Evolutionary conservation across 176 grass and related monocot genomes (phyloP), one percentile per base, ranked within the genome.

Genomic region (Triticum monococcum): DNA sequence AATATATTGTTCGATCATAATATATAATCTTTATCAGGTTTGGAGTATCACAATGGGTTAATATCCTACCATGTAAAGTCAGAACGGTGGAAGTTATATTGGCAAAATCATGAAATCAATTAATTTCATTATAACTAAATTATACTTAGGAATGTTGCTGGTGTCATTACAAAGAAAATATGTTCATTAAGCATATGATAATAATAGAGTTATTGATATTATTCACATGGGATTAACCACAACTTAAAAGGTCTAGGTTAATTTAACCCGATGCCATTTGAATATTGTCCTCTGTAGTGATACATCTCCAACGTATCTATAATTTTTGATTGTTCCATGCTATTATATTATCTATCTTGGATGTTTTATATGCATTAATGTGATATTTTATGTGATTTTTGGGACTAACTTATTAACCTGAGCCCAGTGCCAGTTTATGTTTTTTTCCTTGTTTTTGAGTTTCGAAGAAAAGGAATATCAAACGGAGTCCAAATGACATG

Each of bases 221-320:
- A 14, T 48, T 46, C 7, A 40, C 23, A 74, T 74, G 40, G 45
- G 71, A 38, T 33, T n/a, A 28, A 17, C 45, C 12, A 48, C 12
- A 68, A 9, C 68, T 37, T 16, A 40, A 28, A 83, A 78, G 5
- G 1, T 68, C 33, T 61, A 31, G 11, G 62, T 26, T 78, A 67
- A 57, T 68, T 80, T 87, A 43, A 96, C 94, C 89, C 86, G 94
- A 96, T 76, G 94, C 94, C 50, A 96, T 92, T 91, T 93, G 94
- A 63, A 91, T 86, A 89, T 96, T 87, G 56, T 96, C 91, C 41
- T 96, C 91, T 4, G 85, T 26, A 28, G 83, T n/a, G n/a, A n/a
- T n/a, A n/a, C n/a, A n/a, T n/a, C n/a, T n/a, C n/a, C n/a, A n/a
- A n/a, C n/a, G n/a, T n/a, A n/a, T n/a, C n/a, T n/a, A n/a, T n/a